Evolutionary conservation across 176 grass and related monocot species (phyloP), one percentile per base, ranked within the genome.

Genomic region (Avena atlantica): DNA sequence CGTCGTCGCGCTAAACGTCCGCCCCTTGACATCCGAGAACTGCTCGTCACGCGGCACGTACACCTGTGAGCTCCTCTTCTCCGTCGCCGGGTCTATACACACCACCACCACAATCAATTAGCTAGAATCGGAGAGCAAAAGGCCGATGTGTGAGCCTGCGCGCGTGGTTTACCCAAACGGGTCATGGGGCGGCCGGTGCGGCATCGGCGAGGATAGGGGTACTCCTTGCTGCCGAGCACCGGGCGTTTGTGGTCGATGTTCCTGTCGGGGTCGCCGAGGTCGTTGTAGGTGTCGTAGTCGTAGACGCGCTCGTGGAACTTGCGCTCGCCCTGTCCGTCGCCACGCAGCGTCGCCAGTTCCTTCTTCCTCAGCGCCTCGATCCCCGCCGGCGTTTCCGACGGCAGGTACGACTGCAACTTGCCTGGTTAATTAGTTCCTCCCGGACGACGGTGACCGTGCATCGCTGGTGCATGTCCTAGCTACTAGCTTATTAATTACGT

Each of bases 11-110:
- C 89, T 73, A 88, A 98, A 98, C 12, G 88, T 86, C 53, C 61
- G 10, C 44, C 85, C 74, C 88, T 98, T 98, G 57, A 94, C 86
- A 31, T 94, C 96, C 1, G 96, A 98, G 85, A 98, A 98, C 34
- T 67, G 25, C 89, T 98, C 96, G 48, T 95, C 96, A 64, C 88
- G 82, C 0, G 93, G 96, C 51, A 98, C 71, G 86, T 98, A 98
- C 52, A 67, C 2, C 65, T 6, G 20, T 2, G 75, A 51, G n/a
- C n/a, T 40, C 42, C 88, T 79, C 44, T 6, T 6, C 90, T 98
- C 96, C 73, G 92, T 84, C 37, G 11, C 6, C 1, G 90, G 93
- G 75, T 98, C 94, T 87, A 29, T 12, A 29, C 24, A 29, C 24
- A 29, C 24, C 60, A 63, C 60, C 24, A 14, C 24, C 4, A 11